Base-by-base conservation (phyloP, 1,284 basidiomycete species). In the Chiua sp. region DNA sequence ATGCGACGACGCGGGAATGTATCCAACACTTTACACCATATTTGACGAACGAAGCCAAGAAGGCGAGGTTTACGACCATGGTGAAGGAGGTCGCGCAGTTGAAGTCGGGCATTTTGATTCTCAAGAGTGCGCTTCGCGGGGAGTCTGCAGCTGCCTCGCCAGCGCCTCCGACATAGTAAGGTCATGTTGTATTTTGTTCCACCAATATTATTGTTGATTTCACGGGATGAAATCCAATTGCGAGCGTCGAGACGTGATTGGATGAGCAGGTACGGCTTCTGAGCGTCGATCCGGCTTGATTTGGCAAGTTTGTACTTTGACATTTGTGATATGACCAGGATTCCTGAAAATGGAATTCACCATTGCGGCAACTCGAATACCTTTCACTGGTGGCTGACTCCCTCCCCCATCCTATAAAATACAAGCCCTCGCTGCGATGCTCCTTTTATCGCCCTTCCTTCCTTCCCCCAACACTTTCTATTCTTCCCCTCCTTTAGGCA, bases 1-100 rank as follows among this genome's bases (percentile, higher is more conserved):
- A 82, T 60, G 84, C 87, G 54, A 86, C 83, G 62, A 92, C 91
- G 46, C 79, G 85, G 60, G 89, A 88, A 67, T 92, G 90, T 68
- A 92, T 94, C 63, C 83, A 86, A 59, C 82, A 92, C 70, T 94
- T 94, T 72, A 86, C 86, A 63, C 85, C 85, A 18, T 91, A 89
- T 68, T 73, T 93, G 55, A 88, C 83, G 56, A 85, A 86, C 65
- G 81, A 83, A 50, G 81, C 79, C 66, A 89, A 88, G 80, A 93
- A 92, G 81, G 69, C 72, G 58, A 83, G 81, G 71, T 92, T 94
- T 69, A 89, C 90, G n/a, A 81, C 79, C 22, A 79, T 93, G 69
- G 85, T 93, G 54, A 88, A 89, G 76, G 86, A 90, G 71, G 85
- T 91, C 47, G 91, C 91, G 23, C 80, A 82, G 67, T 69, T 93